A percentile compares a stretch with the other conserved stretches of the same genome.
Conservation (phyloP, 495 filamentous ascomycete species). For the Rusavskia elegans region DNA sequence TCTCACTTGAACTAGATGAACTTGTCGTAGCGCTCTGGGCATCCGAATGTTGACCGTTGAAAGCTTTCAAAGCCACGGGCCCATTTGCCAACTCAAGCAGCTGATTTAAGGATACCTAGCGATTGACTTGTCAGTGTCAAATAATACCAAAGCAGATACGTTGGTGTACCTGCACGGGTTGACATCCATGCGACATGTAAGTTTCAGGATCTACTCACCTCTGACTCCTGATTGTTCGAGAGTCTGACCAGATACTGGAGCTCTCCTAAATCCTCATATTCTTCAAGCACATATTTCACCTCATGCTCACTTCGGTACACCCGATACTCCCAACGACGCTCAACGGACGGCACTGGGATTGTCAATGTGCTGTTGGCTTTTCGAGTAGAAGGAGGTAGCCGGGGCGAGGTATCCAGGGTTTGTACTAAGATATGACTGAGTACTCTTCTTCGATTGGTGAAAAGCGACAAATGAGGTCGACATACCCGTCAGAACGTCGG, state of each 20-base stretch:
- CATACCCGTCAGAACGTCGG: too few species aligned
- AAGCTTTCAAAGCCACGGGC: conserved; percentile 12
- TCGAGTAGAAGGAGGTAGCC: too few species aligned
- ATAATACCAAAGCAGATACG: too few species aligned
- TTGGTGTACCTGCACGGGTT: too few species aligned
- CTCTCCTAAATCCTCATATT: neutral
- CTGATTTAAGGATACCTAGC: conserved; percentile 2
- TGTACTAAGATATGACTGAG: too few species aligned
- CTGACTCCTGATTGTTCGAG: neutral
- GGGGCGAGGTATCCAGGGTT: too few species aligned
- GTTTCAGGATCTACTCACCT: neutral
- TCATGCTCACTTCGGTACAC: conserved; percentile 29
- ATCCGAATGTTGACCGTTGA: conserved; percentile 5
- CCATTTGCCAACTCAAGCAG: conserved; percentile 14
- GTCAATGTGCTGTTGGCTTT: neutral
- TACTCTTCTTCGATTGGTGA: too few species aligned
- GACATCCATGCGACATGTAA: neutral
- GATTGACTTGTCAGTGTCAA: neutral
- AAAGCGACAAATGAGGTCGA: too few species aligned
- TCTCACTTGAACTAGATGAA: neutral
- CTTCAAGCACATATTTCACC: conserved; percentile 18
- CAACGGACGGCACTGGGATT: conserved; percentile 24
- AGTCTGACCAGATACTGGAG: neutral
- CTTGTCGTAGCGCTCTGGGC: neutral
- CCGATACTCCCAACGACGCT: conserved; percentile 30